Base-by-base conservation (phyloP, 78 protist species). In the Acrasis kona region DNA sequence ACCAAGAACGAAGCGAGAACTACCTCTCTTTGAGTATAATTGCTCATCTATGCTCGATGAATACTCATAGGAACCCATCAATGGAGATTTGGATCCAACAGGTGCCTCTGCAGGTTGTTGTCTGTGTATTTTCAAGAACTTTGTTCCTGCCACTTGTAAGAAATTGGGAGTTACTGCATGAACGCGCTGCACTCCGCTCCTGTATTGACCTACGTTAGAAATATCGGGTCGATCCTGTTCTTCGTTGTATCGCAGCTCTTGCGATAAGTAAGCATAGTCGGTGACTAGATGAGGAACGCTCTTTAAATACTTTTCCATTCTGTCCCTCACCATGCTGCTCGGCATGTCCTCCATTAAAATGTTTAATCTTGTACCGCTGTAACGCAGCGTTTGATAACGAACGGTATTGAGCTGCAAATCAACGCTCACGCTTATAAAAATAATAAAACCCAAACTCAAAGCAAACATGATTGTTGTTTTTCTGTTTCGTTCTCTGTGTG, bases 401-500 rank as follows among this genome's bases (percentile, higher is more conserved):
- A 78, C 28, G 28, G 71, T 9, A 19, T 3, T 0, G 65, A 87
- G n/a, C 64, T 81, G 91, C 9, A 86, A 35, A 3, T 73, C 34
- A 70, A 77, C 70, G 6, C 80, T 10, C 35, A 94, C 92, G 30
- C 79, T 41, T 64, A 92, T 81, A 67, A 94, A 94, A 65, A 93
- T 81, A 39, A 94, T 82, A 76, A 94, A 93, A 29, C 81, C 89
- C 69, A 94, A 66, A 2, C 90, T 36, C 2, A 86, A 38, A 10
- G 96, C 76, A 69, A 87, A 94, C 92, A 93, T 87, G 57, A 89
- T 9, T 3, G 96, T 82, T 8, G 98, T 93, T 84, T 94, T 93
- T 41, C 98, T 74, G 70, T 94, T 94, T 28, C 96, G 61, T n/a
- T 30, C 9, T n/a, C 93, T 72, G 70, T 94, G 98, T 27, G 98